A percentile compares a stretch with the other conserved stretches of the same genome.
Conservation (phyloP, 805 yeast genomes). For the Helenozyma rhizophorensis region DNA sequence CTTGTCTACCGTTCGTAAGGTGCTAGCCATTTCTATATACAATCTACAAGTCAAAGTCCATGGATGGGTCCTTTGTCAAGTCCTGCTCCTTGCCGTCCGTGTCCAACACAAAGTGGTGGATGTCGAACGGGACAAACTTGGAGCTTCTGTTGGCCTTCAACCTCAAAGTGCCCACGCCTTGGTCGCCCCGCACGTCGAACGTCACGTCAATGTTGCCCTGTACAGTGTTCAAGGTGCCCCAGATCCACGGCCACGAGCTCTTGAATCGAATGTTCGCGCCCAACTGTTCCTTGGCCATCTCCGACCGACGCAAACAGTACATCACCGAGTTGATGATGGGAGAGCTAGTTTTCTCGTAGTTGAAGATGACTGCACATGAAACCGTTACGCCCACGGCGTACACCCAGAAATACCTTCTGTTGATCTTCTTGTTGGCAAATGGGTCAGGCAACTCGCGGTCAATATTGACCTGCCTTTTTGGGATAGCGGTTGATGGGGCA, state of each 20-base stretch:
- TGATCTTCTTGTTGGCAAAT: constrained; percentile 47
- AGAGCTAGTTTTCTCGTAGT: constrained; percentile 87
- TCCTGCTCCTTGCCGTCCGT: constrained; percentile 20
- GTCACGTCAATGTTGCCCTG: constrained; percentile 72
- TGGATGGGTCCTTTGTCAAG: constrained; percentile 25
- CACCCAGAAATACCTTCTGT: constrained; percentile 48
- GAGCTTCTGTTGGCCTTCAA: constrained; percentile 70
- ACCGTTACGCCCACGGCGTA: constrained; percentile 36
- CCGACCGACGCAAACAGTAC: constrained; percentile 77
- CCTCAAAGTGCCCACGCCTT: constrained; percentile 48
- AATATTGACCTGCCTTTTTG: constrained; percentile 45
- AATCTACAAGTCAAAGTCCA: constrained; percentile 23
- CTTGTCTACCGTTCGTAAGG: too few species aligned
- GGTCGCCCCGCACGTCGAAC: constrained; percentile 68
- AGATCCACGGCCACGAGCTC: constrained; percentile 82
- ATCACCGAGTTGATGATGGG: constrained; percentile 86
- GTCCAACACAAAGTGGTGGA: constrained; percentile 29
- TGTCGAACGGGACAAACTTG: constrained; percentile 43
- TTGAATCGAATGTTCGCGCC: constrained; percentile 77
- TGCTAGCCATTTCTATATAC: constrained; percentile 1
- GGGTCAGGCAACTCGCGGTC: constrained; percentile 85
- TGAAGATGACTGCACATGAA: constrained; percentile 62
- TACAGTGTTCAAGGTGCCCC: constrained; percentile 80
- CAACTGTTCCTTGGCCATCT: constrained; percentile 52
- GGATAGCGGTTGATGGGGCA: too few species aligned